phyloP scores from a whole-genome alignment of 1,284 basidiomycete genomes.

The Dichomitus squalens region DNA sequence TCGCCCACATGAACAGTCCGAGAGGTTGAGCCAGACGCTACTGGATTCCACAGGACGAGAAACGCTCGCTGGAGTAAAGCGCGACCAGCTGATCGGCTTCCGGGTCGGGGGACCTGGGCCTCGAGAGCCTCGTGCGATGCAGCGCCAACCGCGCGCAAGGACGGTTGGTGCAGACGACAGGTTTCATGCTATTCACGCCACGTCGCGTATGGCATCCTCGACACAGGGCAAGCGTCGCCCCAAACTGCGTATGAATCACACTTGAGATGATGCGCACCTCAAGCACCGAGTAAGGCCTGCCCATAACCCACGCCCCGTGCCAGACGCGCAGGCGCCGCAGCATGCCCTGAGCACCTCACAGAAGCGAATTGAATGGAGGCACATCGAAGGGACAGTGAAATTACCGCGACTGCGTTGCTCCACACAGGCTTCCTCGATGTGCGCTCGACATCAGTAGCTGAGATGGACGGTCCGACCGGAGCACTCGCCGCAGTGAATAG shows the following conservation, averaged over 20 bases:
- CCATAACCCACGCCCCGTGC: background rate
- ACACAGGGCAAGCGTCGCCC: background rate
- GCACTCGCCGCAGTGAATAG: constrained; percentile 1
- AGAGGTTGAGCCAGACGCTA: constrained; percentile 11
- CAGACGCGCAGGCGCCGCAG: background rate
- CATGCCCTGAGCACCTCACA: constrained; percentile 9
- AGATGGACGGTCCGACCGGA: constrained; percentile 3
- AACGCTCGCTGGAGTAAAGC: constrained; percentile 13
- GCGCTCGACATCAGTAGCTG: background rate
- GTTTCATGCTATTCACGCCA: background rate
- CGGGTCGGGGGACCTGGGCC: constrained; percentile 24
- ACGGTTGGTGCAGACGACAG: constrained; percentile 9
- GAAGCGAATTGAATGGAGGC: constrained; percentile 2
- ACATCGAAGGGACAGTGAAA: constrained; percentile 6
- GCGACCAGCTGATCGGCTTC: constrained; percentile 21
- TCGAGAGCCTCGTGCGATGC: constrained; percentile 18
- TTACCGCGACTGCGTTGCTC: constrained; percentile 5
- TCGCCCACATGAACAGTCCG: constrained; percentile 17
- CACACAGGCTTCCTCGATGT: background rate
- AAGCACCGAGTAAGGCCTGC: background rate
- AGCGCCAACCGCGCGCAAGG: constrained; percentile 10
- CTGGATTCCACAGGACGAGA: constrained; percentile 13
- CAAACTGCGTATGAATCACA: background rate
- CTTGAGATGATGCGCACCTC: constrained; percentile 4
- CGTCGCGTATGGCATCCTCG: constrained; percentile 1